phyloP scores from a whole-genome alignment of 208 protist genomes.

The Zelonia costaricensis region DNA sequence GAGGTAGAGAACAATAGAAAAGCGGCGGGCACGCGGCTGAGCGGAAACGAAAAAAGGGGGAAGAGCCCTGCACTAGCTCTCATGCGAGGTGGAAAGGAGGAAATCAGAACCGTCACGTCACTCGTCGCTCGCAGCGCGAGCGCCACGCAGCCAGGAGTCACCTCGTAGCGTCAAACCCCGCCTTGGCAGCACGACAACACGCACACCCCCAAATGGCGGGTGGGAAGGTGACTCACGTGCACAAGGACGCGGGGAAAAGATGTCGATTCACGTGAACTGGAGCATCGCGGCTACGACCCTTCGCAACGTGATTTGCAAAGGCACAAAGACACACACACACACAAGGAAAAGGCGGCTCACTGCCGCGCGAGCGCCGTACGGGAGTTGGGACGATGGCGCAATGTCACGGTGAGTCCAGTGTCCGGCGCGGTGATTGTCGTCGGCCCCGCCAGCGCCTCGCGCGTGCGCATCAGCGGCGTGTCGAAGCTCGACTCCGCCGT shows the following conservation, averaged over 20 bases:
- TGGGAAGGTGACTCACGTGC: too few species aligned
- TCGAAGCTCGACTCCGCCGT: background rate
- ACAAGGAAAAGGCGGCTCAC: background rate
- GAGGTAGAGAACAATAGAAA: background rate
- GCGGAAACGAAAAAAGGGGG: background rate
- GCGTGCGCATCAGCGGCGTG: background rate
- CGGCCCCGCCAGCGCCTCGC: background rate
- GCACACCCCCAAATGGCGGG: background rate
- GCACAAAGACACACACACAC: background rate
- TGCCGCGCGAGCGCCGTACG: background rate
- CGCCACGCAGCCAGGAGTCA: too few species aligned
- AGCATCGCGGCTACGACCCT: too few species aligned
- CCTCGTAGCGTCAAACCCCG: too few species aligned
- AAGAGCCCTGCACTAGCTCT: too few species aligned
- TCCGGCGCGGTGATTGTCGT: slow-evolving; percentile 6
- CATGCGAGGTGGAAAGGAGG: too few species aligned
- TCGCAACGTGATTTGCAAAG: too few species aligned
- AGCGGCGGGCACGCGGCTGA: background rate
- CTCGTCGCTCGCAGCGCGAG: too few species aligned
- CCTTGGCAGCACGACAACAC: background rate
- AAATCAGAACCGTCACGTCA: too few species aligned
- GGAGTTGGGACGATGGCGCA: background rate
- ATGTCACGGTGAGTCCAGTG: slow-evolving; percentile 5
- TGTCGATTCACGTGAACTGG: too few species aligned
- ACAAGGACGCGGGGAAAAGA: too few species aligned